Base-by-base conservation (phyloP, 2,329 filamentous ascomycete genomes). In the Shiraia bambusicola region DNA sequence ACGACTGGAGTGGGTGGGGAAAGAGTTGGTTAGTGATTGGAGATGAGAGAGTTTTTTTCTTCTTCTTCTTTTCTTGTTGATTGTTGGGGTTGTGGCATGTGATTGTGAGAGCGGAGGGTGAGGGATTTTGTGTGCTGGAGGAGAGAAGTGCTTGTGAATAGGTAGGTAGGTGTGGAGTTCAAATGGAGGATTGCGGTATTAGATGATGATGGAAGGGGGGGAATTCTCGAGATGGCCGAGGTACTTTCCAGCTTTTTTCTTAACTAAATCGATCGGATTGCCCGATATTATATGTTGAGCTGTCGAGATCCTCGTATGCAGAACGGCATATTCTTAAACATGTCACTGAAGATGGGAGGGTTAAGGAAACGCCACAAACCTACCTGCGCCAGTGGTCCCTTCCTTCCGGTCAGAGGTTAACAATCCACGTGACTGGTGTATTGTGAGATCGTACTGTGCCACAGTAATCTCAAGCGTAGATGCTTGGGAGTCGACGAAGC, bases 381-480 rank as follows among this genome's bases (percentile, higher is more conserved):
- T 52, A 82, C 79, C 81, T 61, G 86, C 86, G 32, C 86, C 85
- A 1, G 86, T 90, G 1, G 86, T 90, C 1, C 86, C 86, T 10
- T 78, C 84, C 19, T 81, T 77, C 24, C 90, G 81, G 49, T 83
- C 80, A 1, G 90, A 95, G 2, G 83, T 83, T 27, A 98, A 78
- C 8, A 97, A 76, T 8, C 83, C 81, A 1, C 90, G 92, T 2
- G 89, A 95, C 69, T 97, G 93, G 48, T 83, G 78, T 55, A 97
- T 85, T 25, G 78, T 80, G 45, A 89, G 82, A 60, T 95, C 87
- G 37, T 76, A 77, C 40, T 77, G 83, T 40, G 75, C 81, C 47
- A 97, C 78, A 25, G 77, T 77, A 44, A 95, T 64, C 10, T 88
- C 80, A 26, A 96, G 67, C 2, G 73, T 69, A 1, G 77, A 65